Conservation (phyloP, 805 yeast genomes). For the Kuraishia hungarica region DNA sequence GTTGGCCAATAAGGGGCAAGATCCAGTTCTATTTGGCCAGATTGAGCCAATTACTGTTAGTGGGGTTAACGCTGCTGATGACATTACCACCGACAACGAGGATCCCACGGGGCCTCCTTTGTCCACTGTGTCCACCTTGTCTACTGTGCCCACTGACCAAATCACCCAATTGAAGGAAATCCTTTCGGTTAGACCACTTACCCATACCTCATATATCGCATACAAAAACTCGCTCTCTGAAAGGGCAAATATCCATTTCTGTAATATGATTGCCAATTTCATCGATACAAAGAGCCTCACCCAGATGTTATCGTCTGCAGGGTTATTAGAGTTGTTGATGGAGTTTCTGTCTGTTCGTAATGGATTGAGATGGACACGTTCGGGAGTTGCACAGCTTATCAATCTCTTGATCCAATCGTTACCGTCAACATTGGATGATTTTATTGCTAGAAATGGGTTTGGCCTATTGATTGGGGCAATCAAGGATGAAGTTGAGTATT, state of each 20-base stretch:
- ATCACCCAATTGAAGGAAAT: not conserved
- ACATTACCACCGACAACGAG: too few relatives aligned
- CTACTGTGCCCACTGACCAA: too few relatives aligned
- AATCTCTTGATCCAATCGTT: conserved; percentile 33
- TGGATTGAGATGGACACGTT: conserved; percentile 43
- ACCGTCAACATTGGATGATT: conserved; percentile 49
- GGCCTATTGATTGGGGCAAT: conserved; percentile 49
- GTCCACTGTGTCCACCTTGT: too few relatives aligned
- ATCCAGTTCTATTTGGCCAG: conserved; percentile 15
- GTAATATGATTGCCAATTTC: conserved; percentile 55
- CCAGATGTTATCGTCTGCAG: conserved; percentile 62
- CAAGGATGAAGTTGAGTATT: conserved; percentile 51
- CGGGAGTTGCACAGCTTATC: conserved; percentile 56
- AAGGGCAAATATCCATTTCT: conserved; percentile 21
- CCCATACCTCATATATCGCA: not conserved
- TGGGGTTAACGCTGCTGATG: not conserved
- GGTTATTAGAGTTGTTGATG: conserved; percentile 57
- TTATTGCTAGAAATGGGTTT: conserved; percentile 63
- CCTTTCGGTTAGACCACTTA: not conserved
- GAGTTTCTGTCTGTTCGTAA: conserved; percentile 49
- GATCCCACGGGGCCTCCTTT: too few relatives aligned
- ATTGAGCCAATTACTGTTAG: conserved; percentile 8
- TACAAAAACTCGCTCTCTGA: not conserved
- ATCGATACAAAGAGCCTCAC: conserved; percentile 47
- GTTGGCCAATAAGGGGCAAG: not conserved